A percentile compares a stretch with the other conserved stretches of the same genome.
phyloP scores from a whole-genome alignment of 257 asterid genomes.

The Solanum ossicruentum region DNA sequence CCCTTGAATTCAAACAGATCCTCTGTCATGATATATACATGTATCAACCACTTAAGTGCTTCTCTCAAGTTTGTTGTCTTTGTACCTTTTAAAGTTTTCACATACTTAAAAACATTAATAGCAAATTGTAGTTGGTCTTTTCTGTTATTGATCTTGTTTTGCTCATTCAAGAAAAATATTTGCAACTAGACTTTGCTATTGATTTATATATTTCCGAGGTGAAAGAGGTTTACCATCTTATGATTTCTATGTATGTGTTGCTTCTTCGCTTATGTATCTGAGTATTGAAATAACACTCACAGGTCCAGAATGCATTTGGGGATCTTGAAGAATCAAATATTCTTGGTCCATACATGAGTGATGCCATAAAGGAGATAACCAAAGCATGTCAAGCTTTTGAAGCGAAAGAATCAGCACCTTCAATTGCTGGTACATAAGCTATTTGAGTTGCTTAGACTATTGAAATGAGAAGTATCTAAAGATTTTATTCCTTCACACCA shows the following conservation, averaged over 20 bases:
- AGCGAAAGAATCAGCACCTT: constrained; percentile 87
- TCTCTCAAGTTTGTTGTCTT: background rate
- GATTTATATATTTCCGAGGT: background rate
- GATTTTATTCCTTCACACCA: constrained; percentile 17
- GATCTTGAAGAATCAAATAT: constrained; percentile 86
- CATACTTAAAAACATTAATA: background rate
- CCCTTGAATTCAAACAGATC: background rate
- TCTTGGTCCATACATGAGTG: constrained; percentile 68
- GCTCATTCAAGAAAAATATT: background rate
- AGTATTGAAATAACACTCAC: constrained; percentile 2
- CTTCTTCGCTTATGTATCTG: background rate
- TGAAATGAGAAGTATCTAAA: background rate
- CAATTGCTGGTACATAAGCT: constrained; percentile 51
- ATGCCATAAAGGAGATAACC: constrained; percentile 72
- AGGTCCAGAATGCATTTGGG: constrained; percentile 74
- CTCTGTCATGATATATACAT: background rate
- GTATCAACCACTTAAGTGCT: background rate
- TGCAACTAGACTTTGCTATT: background rate
- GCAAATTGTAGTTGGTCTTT: background rate
- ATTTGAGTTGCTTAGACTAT: background rate
- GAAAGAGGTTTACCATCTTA: background rate
- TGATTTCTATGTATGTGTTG: background rate
- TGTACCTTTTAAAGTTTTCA: background rate
- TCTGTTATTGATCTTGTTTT: background rate
- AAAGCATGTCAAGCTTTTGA: constrained; percentile 81